phyloP scores from a whole-genome alignment of 306 rosid species.

The Casuarina cunninghamiana region DNA sequence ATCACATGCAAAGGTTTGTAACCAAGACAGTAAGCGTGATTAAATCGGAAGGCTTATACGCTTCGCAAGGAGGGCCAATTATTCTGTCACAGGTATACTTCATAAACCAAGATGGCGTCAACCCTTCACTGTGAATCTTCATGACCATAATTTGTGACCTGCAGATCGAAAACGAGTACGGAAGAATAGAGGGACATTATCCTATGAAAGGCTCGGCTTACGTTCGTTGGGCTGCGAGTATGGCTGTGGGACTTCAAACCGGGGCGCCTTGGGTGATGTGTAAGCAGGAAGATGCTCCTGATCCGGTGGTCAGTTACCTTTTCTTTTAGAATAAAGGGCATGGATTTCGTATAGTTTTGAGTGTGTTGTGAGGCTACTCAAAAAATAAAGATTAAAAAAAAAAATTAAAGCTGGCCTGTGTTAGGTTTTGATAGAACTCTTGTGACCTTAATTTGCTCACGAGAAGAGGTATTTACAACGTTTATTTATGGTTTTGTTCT shows the following conservation, averaged over 20 bases:
- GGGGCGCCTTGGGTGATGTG: slow-evolving; percentile 98
- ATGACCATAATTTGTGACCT: slow-evolving; percentile 4
- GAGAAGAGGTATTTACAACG: background rate
- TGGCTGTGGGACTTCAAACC: slow-evolving; percentile 75
- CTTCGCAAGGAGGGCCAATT: slow-evolving; percentile 93
- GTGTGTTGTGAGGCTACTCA: too few relatives aligned
- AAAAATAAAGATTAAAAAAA: too few relatives aligned
- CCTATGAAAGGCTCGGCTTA: slow-evolving; percentile 59
- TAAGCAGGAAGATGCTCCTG: slow-evolving; percentile 89
- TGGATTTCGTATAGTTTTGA: too few relatives aligned
- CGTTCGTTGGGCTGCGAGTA: slow-evolving; percentile 79
- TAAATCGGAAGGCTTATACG: slow-evolving; percentile 72
- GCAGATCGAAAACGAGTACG: slow-evolving; percentile 92
- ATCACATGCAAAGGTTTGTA: slow-evolving; percentile 71
- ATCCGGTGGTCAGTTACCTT: slow-evolving; percentile 60
- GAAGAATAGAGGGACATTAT: slow-evolving; percentile 50
- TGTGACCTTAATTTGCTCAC: background rate
- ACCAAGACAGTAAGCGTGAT: slow-evolving; percentile 63
- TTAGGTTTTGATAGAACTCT: too few relatives aligned
- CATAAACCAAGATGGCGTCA: background rate
- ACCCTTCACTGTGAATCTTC: background rate
- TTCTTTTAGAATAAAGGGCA: background rate
- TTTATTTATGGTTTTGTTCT: background rate
- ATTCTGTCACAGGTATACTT: slow-evolving; percentile 74
- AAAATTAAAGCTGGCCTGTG: too few relatives aligned